These are phyloP conservation scores for Linnemannia schmuckeri DNA, from an alignment of 192 early-diverging fungal species.

Conservation along the genomic window DNA sequence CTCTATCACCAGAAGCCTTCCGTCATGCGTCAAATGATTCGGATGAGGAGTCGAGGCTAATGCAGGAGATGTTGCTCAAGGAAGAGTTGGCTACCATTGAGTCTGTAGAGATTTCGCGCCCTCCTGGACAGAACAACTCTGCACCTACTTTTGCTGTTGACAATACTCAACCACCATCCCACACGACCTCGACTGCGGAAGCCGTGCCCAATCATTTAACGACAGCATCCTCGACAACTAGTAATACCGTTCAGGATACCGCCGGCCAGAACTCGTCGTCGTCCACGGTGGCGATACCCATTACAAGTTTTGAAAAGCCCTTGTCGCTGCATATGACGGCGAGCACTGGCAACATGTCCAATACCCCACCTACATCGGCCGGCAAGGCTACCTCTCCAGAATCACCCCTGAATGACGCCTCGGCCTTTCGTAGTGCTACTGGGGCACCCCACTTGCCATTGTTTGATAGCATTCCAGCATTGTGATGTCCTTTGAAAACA, in stretches of 20 bases:
- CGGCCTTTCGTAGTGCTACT: background rate
- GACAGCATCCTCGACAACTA: background rate
- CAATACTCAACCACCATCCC: constrained; percentile 6
- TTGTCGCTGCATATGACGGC: background rate
- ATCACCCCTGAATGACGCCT: background rate
- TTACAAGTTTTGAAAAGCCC: background rate
- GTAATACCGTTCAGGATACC: background rate
- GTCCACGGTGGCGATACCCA: background rate
- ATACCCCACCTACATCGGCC: background rate
- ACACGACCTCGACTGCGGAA: constrained; percentile 15
- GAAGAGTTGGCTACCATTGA: constrained; percentile 21
- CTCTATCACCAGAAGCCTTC: background rate
- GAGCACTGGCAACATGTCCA: background rate
- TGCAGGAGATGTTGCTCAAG: constrained; percentile 39
- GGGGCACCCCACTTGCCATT: constrained; percentile 17
- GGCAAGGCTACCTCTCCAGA: background rate
- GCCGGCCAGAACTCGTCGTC: background rate
- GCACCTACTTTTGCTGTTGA: background rate
- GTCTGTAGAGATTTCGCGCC: background rate
- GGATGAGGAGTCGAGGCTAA: constrained; percentile 22
- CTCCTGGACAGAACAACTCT: background rate
- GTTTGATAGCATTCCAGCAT: constrained; percentile 2
- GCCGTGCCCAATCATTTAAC: background rate
- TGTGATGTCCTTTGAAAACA: background rate
- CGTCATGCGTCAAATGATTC: background rate